Base-by-base conservation (phyloP, 176 grass and related monocot genomes). In the Hordeum marinum region DNA sequence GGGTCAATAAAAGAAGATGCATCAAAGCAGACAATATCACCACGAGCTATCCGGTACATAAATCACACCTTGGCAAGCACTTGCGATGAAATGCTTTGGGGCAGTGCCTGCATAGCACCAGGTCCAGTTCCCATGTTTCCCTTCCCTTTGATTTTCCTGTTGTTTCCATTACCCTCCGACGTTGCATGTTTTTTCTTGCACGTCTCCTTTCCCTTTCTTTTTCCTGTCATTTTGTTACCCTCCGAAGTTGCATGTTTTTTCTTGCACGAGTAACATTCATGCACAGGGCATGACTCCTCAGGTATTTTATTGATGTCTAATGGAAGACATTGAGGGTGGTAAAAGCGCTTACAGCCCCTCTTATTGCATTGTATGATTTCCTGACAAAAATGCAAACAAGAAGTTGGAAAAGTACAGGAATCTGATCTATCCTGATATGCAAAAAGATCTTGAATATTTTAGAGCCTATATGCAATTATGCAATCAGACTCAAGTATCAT, bases 61-160 rank as follows among this genome's bases (percentile, higher is more conserved):
- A 27, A 84, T 35, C 32, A 39, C 36, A 85, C 75, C 83, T 79
- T 43, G 83, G 83, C 36, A 85, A 59, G 63, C 83, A 85, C 75
- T 69, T 78, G 24, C 11, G 10, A 40, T 85, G 83, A 63, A 78
- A 85, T 32, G 74, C 48, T 55, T 58, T 24, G 11, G 74, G 24
- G 31, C 83, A 85, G 17, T 46, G 74, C 48, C 74, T 78, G 48
- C 83, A 85, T 45, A 34, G 48, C 59, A 36, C 36, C 25, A 70
- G 11, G 21, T 32, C 1, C 75, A 78, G 70, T 60, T 42, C 37
- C 37, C 7, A 34, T 6, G 23, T 29, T 42, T 24, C 18, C 66
- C 45, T 6, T 8, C 45, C 13, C 14, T 6, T 76, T 65, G 13
- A 37, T 52, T 76, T 26, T 75, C 32, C 20, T 52, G 7, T 45